Evolutionary conservation across 2,329 filamentous ascomycete genomes (phyloP).

Genomic region (Remersonia thermophila): DNA sequence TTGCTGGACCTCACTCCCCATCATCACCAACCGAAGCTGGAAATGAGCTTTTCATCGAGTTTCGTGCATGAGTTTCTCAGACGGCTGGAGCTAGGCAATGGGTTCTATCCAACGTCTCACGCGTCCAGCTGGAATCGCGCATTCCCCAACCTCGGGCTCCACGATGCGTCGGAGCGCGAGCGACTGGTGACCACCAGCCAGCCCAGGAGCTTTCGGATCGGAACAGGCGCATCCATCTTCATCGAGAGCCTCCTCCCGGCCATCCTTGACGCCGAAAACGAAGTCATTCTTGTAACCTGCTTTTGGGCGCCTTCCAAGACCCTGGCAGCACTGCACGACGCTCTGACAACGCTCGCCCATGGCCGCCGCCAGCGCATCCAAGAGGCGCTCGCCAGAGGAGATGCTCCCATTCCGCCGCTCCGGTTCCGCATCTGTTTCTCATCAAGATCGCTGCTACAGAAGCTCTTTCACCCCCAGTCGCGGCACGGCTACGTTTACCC

Average conservation of each 20-base stretch:
- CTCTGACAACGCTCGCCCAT: constrained; percentile 47
- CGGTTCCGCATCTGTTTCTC: constrained; percentile 66
- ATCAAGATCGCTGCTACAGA: constrained; percentile 58
- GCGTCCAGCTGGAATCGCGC: constrained; percentile 17
- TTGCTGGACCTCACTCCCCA: too few relatives aligned
- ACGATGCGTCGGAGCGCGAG: constrained; percentile 22
- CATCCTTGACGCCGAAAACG: constrained; percentile 45
- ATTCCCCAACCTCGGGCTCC: constrained; percentile 37
- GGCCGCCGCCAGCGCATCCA: constrained; percentile 21
- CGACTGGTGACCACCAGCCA: constrained; percentile 35
- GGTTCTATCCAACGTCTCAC: neutral
- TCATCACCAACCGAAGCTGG: too few relatives aligned
- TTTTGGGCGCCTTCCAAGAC: constrained; percentile 64
- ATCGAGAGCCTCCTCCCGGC: constrained; percentile 45
- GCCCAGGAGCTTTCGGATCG: constrained; percentile 38
- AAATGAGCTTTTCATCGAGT: constrained; percentile 13
- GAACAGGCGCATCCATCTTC: constrained; percentile 47
- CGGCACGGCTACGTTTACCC: constrained; percentile 49
- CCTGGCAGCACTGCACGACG: constrained; percentile 41
- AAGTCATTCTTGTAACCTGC: constrained; percentile 67
- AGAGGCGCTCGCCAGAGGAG: constrained; percentile 8
- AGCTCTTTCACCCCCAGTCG: constrained; percentile 59
- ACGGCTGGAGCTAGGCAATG: constrained; percentile 10
- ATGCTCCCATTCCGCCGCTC: constrained; percentile 25
- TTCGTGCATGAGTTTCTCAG: constrained; percentile 16